Evolutionary conservation across 306 rosid genomes (phyloP).

Genomic region (Hippophae rhamnoides): DNA sequence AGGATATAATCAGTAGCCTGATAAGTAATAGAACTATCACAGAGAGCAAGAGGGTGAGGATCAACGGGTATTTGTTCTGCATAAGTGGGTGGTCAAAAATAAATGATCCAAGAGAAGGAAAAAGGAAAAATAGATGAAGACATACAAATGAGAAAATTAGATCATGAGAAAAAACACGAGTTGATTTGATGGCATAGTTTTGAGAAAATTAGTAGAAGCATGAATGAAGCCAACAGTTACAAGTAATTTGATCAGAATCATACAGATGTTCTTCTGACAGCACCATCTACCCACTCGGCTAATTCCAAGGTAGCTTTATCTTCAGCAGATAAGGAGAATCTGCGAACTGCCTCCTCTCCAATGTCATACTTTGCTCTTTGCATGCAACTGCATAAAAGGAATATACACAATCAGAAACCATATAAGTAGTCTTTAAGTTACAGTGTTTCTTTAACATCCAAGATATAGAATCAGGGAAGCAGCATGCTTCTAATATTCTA

Average conservation of each 20-base stretch:
- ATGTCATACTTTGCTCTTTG: conserved; percentile 95
- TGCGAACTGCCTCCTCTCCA: conserved; percentile 91
- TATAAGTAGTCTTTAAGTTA: background rate
- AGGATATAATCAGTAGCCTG: no score
- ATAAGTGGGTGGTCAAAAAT: no score
- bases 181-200: background rate
- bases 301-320: conserved; percentile 95
- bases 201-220: background rate
- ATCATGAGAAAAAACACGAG: no score
- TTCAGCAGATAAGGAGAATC: conserved; percentile 93
- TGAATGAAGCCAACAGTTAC: conserved; percentile 10
- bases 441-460: background rate
- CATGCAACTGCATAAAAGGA: conserved; percentile 69
- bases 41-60: no score
- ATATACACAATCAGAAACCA: background rate
- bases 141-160: background rate
- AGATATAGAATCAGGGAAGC: background rate
- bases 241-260: conserved; percentile 29
- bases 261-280: conserved; percentile 74
- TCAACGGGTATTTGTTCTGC: no score
- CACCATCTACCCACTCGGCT: conserved; percentile 96
- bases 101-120: background rate
- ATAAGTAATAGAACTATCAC: no score
- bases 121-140: background rate
- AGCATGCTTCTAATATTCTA: background rate